phyloP scores from a whole-genome alignment of 1,284 basidiomycete species.

The Afroboletus lepidellus region DNA sequence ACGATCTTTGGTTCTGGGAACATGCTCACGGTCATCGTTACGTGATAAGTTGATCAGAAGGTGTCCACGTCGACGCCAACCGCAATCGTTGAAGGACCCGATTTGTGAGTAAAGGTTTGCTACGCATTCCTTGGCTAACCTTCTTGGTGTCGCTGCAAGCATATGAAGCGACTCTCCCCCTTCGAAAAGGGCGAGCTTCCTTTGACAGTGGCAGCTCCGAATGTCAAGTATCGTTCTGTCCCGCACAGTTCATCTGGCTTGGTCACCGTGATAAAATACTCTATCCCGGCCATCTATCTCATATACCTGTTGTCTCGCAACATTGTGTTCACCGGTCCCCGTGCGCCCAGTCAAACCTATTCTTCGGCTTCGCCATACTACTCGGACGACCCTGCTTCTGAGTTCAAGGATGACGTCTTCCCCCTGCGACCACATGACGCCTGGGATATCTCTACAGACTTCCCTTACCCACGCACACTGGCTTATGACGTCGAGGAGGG shows the following conservation, averaged over 20 bases:
- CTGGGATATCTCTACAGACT: constrained; percentile 80
- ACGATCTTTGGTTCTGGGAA: no score
- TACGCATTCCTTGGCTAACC: no score
- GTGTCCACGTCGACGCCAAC: no score
- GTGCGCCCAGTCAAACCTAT: background rate
- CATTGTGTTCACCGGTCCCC: constrained; percentile 1
- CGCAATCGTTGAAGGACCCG: no score
- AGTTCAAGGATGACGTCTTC: constrained; percentile 62
- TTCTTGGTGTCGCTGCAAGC: no score
- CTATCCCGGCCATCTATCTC: constrained; percentile 23
- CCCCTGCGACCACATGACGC: constrained; percentile 60
- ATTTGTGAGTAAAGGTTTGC: no score
- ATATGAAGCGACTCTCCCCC: constrained; percentile 12
- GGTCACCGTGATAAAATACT: constrained; percentile 18
- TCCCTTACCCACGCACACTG: constrained; percentile 60
- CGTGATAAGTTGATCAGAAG: no score
- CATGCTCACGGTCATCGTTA: no score
- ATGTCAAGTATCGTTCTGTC: background rate
- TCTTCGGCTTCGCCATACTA: constrained; percentile 4
- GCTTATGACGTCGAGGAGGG: constrained; percentile 69
- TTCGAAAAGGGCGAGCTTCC: constrained; percentile 24
- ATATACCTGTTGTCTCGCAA: constrained; percentile 18
- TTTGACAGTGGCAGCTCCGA: constrained; percentile 2
- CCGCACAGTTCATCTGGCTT: constrained; percentile 4
- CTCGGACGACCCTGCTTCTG: constrained; percentile 37